Evolutionary conservation across 148 eudicot genomes (phyloP), one percentile per base, ranked within the genome.

Genomic region (Cornus controversa): DNA sequence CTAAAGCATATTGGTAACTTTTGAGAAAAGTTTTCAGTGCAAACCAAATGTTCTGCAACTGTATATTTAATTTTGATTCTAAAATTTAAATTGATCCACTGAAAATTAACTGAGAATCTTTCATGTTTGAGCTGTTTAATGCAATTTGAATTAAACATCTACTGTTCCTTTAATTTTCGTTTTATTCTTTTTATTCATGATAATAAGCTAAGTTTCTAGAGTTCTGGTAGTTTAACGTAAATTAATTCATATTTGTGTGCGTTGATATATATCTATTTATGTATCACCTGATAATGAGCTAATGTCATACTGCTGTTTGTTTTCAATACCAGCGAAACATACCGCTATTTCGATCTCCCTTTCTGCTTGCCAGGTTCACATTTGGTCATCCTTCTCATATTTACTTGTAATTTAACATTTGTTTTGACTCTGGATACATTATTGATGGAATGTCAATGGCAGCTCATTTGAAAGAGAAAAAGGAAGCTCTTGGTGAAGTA

Each of bases 301-400:
- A 47, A 53, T 72, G 63, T 25, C 4, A 50, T 50, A 26, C 24
- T 72, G 72, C 0, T 69, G 54, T 72, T 75, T 26, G 10, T 58
- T 81, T 81, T 47, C 80, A 69, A 72, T 63, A 77, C 63, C 91
- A 88, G 91, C 79, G 91, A 88, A 79, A 88, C 91, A 76, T 88
- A 88, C 77, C 87, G 91, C 66, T 88, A 82, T 77, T 88, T 88
- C 18, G 91, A 88, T 78, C 87, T 88, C 66, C 91, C 91, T 8
- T 88, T 86, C 87, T 88, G 90, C 70, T 58, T 63, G 20, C 90
- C 90, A 85, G 90, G 88, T 77, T 77, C 79, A 80, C 50, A 11
- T 50, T 60, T 74, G 50, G 22, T 27, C 20, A n/a, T 28, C 36
- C 57, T 8, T n/a, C 63, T 37, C 47, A 60, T 6, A 28, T 54